These are phyloP conservation scores for Claviceps paspali DNA, from an alignment of 2,329 filamentous ascomycete species.

Conservation along the genomic window DNA sequence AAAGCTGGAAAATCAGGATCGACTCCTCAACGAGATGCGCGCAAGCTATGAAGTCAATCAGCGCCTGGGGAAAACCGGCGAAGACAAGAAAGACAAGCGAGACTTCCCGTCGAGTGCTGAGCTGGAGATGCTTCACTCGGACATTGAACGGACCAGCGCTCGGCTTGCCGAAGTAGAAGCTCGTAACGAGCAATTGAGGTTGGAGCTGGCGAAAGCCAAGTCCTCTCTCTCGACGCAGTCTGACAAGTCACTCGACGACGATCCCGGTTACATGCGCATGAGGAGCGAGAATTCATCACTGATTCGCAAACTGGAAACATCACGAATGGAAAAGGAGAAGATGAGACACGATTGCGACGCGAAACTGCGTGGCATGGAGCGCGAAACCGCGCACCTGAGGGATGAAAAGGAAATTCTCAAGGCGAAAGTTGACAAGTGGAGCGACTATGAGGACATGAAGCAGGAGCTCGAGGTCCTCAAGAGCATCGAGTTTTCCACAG, in stretches of 20 bases:
- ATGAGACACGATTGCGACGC: constrained; percentile 63
- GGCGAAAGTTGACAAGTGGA: constrained; percentile 72
- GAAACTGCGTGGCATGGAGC: constrained; percentile 62
- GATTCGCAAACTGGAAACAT: constrained; percentile 72
- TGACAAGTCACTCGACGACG: constrained; percentile 60
- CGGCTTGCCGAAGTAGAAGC: constrained; percentile 83
- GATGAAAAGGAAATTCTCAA: constrained; percentile 70
- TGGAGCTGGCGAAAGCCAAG: constrained; percentile 81
- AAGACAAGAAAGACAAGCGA: constrained; percentile 39
- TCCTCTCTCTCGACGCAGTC: constrained; percentile 48
- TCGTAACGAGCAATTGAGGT: constrained; percentile 79
- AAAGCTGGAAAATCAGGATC: constrained; percentile 87
- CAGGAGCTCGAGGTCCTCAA: constrained; percentile 93
- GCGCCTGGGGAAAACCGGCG: constrained; percentile 60
- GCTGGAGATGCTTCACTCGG: constrained; percentile 81
- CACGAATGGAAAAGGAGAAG: constrained; percentile 68
- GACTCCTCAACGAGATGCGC: constrained; percentile 84
- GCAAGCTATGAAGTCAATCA: constrained; percentile 95
- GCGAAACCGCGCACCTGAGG: constrained; percentile 58
- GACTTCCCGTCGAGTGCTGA: constrained; percentile 71
- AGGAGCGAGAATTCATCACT: constrained; percentile 88
- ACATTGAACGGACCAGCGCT: constrained; percentile 77
- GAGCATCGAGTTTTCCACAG: constrained; percentile 92
- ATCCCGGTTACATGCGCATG: constrained; percentile 75
- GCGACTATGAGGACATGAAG: constrained; percentile 91